Base-by-base conservation (phyloP, 768 basidiomycete genomes). In the Pisolithus sp. region DNA sequence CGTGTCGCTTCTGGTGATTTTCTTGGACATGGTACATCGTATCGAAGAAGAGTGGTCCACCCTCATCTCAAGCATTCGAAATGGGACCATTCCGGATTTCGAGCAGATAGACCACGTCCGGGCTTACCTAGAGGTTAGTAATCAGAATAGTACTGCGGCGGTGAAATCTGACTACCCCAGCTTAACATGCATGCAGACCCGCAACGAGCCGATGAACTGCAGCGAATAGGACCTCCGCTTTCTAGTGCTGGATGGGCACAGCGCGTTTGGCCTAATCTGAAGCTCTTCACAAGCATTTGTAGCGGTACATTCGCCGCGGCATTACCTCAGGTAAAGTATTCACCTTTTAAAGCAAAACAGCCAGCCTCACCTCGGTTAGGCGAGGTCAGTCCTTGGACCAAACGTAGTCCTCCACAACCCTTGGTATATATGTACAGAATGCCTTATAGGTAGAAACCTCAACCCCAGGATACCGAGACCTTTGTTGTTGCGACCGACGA, bases 371-470 rank as follows among this genome's bases (percentile, higher is more conserved):
- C 43, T 44, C 23, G 28, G 23, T 12, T 6, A 45, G 24, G 21
- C 9, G 3, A 42, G 41, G 21, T 42, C 41, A 24, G 21, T 42
- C 5, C 12, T 42, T 15, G 41, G 41, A 42, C 46, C 57, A n/a
- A 37, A 38, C 30, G 7, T 62, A 5, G 0, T 5, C 5, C 26
- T 62, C 17, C 17, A 18, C 30, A 10, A 12, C 30, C 2, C 21
- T 21, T 47, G 31, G 7, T 65, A 64, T 37, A 48, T 9, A 12
- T 20, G 54, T 17, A 54, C 60, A 2, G 58, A 64, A 18, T 42
- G 46, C 4, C 1, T 1, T 5, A 24, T 62, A 0, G 63, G 51
- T 10, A 0, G 10, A 4, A 21, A 23, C 5, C 36, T 52, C 17
- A 20, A 31, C 18, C 5, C 15, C 4, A 47, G 42, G 48, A 52